Evolutionary conservation across 495 filamentous ascomycete genomes (phyloP).

Genomic region (Neurospora discreta): DNA sequence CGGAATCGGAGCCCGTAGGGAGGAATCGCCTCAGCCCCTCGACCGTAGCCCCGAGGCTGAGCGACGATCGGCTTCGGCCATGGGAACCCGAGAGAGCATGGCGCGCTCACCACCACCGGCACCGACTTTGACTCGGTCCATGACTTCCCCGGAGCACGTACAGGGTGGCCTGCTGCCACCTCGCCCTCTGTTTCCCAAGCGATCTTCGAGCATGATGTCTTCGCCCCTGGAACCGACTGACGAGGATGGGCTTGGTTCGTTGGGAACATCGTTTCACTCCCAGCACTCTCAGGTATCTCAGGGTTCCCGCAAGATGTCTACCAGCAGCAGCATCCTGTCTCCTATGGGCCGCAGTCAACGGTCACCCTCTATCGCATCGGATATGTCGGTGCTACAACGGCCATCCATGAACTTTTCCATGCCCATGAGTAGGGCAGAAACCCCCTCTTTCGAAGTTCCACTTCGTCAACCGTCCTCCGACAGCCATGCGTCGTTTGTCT

Average conservation of each 20-base stretch:
- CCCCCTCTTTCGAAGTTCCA: constrained; percentile 48
- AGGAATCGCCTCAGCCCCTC: constrained; percentile 31
- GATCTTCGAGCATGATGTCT: constrained; percentile 38
- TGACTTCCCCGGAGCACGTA: constrained; percentile 28
- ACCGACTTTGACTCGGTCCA: constrained; percentile 2
- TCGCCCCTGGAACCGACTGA: constrained; percentile 27
- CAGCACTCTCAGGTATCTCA: constrained; percentile 7
- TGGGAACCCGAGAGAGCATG: constrained; percentile 11
- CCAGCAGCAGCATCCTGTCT: constrained; percentile 52
- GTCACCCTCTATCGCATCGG: constrained; percentile 75
- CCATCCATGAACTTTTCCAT: constrained; percentile 89
- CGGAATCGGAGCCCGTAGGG: constrained; percentile 31
- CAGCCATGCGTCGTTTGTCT: constrained; percentile 49
- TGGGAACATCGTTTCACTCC: constrained; percentile 34
- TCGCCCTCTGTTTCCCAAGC: constrained; percentile 32
- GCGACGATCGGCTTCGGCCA: constrained; percentile 7
- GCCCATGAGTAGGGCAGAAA: constrained; percentile 69
- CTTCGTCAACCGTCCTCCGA: constrained; percentile 48
- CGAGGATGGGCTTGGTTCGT: constrained; percentile 24
- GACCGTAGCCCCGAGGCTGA: constrained; percentile 6
- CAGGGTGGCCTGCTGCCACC: constrained; percentile 28
- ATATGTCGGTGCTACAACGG: constrained; percentile 52
- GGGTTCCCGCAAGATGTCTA: constrained; percentile 47
- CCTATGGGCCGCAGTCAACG: constrained; percentile 47
- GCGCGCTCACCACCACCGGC: constrained; percentile 9